These are phyloP conservation scores for Cordyceps militaris DNA, from an alignment of 2,329 filamentous ascomycete species.

Conservation along the genomic window DNA sequence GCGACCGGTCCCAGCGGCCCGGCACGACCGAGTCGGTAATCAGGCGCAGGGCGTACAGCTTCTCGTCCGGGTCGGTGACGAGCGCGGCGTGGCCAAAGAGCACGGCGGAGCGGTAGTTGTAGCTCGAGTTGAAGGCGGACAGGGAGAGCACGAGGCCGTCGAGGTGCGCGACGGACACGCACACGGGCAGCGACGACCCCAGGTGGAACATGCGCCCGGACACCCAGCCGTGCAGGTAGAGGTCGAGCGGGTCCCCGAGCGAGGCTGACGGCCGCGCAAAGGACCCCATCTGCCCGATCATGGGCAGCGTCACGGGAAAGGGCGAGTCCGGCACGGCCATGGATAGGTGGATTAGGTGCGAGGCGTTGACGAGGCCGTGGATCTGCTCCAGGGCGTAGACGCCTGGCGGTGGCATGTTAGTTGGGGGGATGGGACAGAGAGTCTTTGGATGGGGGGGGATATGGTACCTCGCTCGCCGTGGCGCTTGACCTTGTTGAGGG, in stretches of 20 bases:
- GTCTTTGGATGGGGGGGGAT: not conserved
- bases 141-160: slow-evolving; percentile 76
- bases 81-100: slow-evolving; percentile 67
- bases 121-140: slow-evolving; percentile 73
- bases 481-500: slow-evolving; percentile 60
- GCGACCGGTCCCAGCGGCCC: slow-evolving; percentile 60
- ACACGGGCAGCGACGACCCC: slow-evolving; percentile 63
- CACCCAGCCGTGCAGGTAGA: slow-evolving; percentile 82
- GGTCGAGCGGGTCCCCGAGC: slow-evolving; percentile 58
- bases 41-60: slow-evolving; percentile 68
- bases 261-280: slow-evolving; percentile 56
- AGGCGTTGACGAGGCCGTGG: slow-evolving; percentile 66
- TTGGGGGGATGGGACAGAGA: not conserved
- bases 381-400: slow-evolving; percentile 67
- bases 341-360: slow-evolving; percentile 72
- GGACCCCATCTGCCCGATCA: slow-evolving; percentile 78
- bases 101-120: slow-evolving; percentile 78
- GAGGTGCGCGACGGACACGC: slow-evolving; percentile 64
- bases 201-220: slow-evolving; percentile 67
- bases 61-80: slow-evolving; percentile 62
- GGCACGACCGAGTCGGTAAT: slow-evolving; percentile 70
- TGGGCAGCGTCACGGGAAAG: slow-evolving; percentile 72
- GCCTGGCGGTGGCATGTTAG: slow-evolving; percentile 35
- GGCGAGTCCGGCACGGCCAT: slow-evolving; percentile 59
- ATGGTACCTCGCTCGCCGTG: slow-evolving; percentile 54